Evolutionary conservation across 2,329 filamentous ascomycete species (phyloP).

Genomic region (Curvularia eragrostidis): DNA sequence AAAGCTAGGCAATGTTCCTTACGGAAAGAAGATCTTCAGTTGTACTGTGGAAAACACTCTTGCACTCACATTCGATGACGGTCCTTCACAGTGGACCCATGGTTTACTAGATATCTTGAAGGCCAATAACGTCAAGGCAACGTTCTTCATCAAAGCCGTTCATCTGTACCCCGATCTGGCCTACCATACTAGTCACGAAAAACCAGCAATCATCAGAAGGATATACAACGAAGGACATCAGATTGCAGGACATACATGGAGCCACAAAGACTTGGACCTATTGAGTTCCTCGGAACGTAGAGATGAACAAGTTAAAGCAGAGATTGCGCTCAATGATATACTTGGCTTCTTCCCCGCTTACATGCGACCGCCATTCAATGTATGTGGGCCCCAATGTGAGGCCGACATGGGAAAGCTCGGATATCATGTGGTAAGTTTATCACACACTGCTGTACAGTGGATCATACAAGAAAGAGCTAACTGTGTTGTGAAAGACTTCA

Average conservation of each 20-base stretch:
- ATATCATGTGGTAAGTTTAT: conserved; percentile 53
- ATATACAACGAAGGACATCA: conserved; percentile 61
- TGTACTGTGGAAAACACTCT: conserved; percentile 47
- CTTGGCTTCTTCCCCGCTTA: conserved; percentile 58
- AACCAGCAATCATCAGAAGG: conserved; percentile 53
- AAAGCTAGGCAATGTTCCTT: not conserved
- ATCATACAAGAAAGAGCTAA: conserved; percentile 13
- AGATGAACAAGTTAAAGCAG: conserved; percentile 59
- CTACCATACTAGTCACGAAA: conserved; percentile 50
- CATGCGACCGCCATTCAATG: conserved; percentile 60
- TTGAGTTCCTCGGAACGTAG: not conserved
- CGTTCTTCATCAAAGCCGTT: conserved; percentile 45
- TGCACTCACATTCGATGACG: conserved; percentile 63
- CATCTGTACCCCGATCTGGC: conserved; percentile 54
- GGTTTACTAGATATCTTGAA: conserved; percentile 61
- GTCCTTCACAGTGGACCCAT: conserved; percentile 59
- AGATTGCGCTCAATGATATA: conserved; percentile 58
- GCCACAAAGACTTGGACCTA: conserved; percentile 39
- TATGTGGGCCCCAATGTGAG: conserved; percentile 44
- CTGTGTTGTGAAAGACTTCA: conserved; percentile 1
- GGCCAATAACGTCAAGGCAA: conserved; percentile 58
- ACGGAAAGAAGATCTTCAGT: not conserved
- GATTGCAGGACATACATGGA: conserved; percentile 58
- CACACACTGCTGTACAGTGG: not conserved
- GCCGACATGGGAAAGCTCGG: conserved; percentile 53